Evolutionary conservation across 192 early-diverging fungal genomes (phyloP), one percentile per base, ranked within the genome.

Genomic region (Coemansia sp.): DNA sequence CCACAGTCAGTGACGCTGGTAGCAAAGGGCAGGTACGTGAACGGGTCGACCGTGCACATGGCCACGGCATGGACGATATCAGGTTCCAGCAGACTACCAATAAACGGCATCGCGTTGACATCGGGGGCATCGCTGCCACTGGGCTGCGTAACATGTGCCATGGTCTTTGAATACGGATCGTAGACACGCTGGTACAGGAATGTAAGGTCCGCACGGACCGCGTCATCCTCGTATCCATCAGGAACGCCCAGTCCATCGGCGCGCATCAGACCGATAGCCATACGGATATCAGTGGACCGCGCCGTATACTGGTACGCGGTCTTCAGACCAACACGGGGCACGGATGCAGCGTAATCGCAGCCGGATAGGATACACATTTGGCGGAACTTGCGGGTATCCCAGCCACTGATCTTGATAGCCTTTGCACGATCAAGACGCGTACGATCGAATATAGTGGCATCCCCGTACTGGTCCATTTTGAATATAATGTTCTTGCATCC

Each of bases 351-450:
- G 63, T 99, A 99, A 61, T 99, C 97, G 68, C 97, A 99, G n/a
- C 97, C 97, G 0, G 91, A 87, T n/a, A 99, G 55, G 31, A 99
- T 98, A 63, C 94, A 95, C 91, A 96, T 91, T 11, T 92, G 86
- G 10, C 92, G 87, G 56, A 99, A 85, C 50, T 81, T 74, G 1
- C 62, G 70, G 22, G 80, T 55, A 4, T 57, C 70, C 90, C 89
- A 92, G n/a, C 81, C 77, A 8, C 55, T 45, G 17, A 91, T 67
- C 15, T 82, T 77, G 5, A 87, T 67, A 2, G 83, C 83, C 17
- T 65, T 62, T 0, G 76, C 82, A 3, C 71, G 28, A 17, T 65
- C 55, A 53, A 97, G 54, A 33, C 85, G 75, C 11, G 66, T 64
- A 2, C 83, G 72, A 22, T 75, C 61, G 45, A 97, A 90, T 41